Conservation (phyloP, 1,284 basidiomycete species). For the Mycosarcoma mackinlayi region DNA sequence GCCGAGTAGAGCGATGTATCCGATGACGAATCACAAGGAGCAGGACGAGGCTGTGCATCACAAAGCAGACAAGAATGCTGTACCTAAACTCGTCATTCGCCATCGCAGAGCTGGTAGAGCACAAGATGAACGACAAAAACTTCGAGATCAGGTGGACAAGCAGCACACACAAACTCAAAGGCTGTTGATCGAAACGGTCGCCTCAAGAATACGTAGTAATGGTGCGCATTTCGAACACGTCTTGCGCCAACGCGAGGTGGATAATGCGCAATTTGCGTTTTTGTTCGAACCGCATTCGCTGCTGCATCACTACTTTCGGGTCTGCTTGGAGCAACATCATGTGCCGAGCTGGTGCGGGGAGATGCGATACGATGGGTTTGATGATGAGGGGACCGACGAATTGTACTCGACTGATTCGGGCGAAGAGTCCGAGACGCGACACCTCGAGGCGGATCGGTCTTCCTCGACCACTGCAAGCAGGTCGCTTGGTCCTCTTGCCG, state of each 20-base stretch:
- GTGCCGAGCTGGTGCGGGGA: constrained; percentile 53
- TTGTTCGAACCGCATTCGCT: constrained; percentile 70
- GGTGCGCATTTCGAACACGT: constrained; percentile 81
- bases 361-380: constrained; percentile 18
- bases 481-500: constrained; percentile 78
- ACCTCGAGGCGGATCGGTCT: constrained; percentile 80
- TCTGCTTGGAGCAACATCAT: constrained; percentile 77
- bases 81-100: constrained; percentile 23
- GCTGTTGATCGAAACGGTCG: constrained; percentile 82
- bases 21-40: constrained; percentile 7
- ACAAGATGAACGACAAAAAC: neutral
- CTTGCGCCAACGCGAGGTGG: constrained; percentile 79
- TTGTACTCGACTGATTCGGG: constrained; percentile 94
- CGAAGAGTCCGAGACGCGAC: constrained; percentile 87
- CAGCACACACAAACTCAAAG: constrained; percentile 69
- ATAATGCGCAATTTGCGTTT: constrained; percentile 85
- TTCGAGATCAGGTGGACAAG: constrained; percentile 2
- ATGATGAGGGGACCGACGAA: constrained; percentile 34
- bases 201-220: constrained; percentile 82
- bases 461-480: constrained; percentile 77
- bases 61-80: neutral
- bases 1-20: constrained; percentile 70
- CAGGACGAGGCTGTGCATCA: neutral
- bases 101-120: constrained; percentile 8
- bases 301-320: constrained; percentile 79